phyloP scores from a whole-genome alignment of 192 early-diverging fungal species.

The Coemansia sp. region DNA sequence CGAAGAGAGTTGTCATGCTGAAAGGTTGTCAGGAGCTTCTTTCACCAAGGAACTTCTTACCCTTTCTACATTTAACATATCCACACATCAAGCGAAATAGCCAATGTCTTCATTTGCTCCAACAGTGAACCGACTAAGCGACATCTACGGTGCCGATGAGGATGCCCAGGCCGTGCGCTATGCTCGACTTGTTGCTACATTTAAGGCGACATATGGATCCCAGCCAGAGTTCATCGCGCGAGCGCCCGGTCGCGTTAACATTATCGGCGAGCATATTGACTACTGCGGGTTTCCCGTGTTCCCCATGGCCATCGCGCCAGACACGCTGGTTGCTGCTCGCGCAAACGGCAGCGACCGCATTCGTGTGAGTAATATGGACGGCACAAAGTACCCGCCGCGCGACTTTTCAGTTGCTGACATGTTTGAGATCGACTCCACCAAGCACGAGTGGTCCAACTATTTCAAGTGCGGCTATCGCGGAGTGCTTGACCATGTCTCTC shows the following conservation, averaged over 20 bases:
- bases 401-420: constrained; percentile 30
- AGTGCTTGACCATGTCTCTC: constrained; percentile 40
- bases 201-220: constrained; percentile 60
- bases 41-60: background rate
- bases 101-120: constrained; percentile 10
- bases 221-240: constrained; percentile 83
- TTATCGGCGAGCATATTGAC: constrained; percentile 98
- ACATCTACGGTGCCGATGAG: constrained; percentile 40
- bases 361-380: constrained; percentile 31
- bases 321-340: constrained; percentile 40
- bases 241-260: constrained; percentile 91
- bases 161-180: constrained; percentile 58
- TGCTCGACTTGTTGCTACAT: constrained; percentile 48
- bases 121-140: constrained; percentile 19
- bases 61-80: background rate
- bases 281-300: constrained; percentile 95
- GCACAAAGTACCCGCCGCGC: constrained; percentile 39
- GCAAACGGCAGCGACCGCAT: constrained; percentile 33
- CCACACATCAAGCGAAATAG: background rate
- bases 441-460: constrained; percentile 89
- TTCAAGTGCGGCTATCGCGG: constrained; percentile 84
- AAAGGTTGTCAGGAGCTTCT: background rate
- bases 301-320: constrained; percentile 92
- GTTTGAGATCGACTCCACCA: constrained; percentile 71
- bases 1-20: background rate